Evolutionary conservation across 257 asterid species (phyloP).

Genomic region (Pogostemon cablin): DNA sequence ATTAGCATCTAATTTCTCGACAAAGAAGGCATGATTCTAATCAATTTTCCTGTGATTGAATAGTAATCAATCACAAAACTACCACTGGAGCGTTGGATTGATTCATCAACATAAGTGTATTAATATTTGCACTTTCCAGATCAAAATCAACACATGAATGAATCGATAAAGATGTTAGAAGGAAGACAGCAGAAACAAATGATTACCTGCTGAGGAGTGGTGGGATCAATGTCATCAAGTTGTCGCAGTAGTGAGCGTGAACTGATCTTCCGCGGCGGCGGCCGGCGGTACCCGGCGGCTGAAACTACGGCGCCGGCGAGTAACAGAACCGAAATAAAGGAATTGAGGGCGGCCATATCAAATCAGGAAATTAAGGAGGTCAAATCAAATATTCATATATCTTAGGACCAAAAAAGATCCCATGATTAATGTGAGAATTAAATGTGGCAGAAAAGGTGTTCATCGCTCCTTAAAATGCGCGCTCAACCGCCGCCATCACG

Average conservation of each 20-base stretch:
- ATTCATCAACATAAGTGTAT: neutral
- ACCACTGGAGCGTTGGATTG: too few relatives aligned
- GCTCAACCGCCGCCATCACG: too few relatives aligned
- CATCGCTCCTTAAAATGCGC: too few relatives aligned
- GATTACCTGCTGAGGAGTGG: slow-evolving; percentile 40
- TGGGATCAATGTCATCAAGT: slow-evolving; percentile 26
- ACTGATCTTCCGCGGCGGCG: slow-evolving; percentile 33
- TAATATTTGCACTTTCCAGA: neutral
- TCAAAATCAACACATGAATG: neutral
- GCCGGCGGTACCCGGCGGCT: slow-evolving; percentile 30
- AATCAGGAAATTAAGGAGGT: neutral
- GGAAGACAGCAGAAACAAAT: slow-evolving; percentile 5
- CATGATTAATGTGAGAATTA: too few relatives aligned
- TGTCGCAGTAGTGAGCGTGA: slow-evolving; percentile 15
- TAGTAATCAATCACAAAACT: too few relatives aligned
- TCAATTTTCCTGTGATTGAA: too few relatives aligned
- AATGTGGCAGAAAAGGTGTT: too few relatives aligned
- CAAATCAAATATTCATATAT: too few relatives aligned
- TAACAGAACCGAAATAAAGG: slow-evolving; percentile 2
- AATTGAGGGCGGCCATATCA: slow-evolving; percentile 22
- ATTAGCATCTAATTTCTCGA: too few relatives aligned
- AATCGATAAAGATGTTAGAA: neutral
- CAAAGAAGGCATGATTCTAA: too few relatives aligned
- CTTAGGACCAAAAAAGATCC: too few relatives aligned
- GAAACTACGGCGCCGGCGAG: slow-evolving; percentile 8